Evolutionary conservation across 2,329 filamentous ascomycete species (phyloP).

Genomic region (Ophiostoma ips): DNA sequence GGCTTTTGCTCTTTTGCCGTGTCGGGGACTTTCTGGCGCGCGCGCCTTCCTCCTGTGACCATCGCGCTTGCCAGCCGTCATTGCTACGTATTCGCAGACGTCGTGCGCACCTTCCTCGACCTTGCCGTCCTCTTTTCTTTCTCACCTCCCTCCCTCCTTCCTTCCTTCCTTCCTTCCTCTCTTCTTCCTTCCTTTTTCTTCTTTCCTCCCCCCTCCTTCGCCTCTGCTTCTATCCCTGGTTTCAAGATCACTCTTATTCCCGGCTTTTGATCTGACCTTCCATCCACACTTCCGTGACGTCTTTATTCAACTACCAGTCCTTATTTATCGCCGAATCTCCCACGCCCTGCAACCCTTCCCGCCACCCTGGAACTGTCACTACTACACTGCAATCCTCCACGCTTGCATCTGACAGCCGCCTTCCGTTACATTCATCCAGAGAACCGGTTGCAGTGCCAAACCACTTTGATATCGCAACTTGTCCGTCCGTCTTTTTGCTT

Average conservation of each 20-base stretch:
- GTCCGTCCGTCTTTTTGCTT: too few species aligned
- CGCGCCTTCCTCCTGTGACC: not conserved
- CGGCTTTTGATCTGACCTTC: not conserved
- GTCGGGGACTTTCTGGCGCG: not conserved
- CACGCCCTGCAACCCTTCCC: not conserved
- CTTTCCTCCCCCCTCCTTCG: not conserved
- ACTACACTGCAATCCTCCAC: not conserved
- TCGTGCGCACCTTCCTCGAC: not conserved
- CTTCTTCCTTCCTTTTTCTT: not conserved
- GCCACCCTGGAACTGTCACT: not conserved
- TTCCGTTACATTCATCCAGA: not conserved
- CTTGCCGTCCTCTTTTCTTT: not conserved
- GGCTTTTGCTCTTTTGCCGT: not conserved
- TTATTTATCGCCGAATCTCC: not conserved
- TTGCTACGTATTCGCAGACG: too few species aligned
- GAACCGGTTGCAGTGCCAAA: too few species aligned
- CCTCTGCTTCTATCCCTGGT: not conserved
- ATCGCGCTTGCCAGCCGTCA: not conserved
- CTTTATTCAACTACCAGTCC: not conserved
- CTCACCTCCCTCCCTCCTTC: not conserved
- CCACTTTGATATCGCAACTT: not conserved
- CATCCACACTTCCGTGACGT: not conserved
- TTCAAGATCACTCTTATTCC: too few species aligned
- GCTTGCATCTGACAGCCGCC: not conserved
- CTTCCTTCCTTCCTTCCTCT: not conserved